Evolutionary conservation across 805 yeast genomes (phyloP), one percentile per base, ranked within the genome.

Genomic region (Alloascoidea africana): DNA sequence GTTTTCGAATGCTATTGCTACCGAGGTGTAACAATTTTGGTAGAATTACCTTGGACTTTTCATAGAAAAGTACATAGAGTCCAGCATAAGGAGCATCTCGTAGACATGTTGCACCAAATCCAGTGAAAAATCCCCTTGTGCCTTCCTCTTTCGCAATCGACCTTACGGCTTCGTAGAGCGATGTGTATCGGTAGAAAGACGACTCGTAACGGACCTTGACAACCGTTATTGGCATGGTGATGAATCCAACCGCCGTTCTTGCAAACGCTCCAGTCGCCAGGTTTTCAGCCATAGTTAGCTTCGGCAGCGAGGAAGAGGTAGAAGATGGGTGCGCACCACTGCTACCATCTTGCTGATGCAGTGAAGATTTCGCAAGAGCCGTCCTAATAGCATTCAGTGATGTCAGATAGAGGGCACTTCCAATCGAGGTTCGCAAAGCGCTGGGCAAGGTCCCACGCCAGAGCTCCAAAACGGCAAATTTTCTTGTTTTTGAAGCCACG

Each of bases 41-140:
- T 4, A 77, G 40, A 3, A 65, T 33, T 5, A 62, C 64, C 51
- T 86, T 86, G 38, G 76, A 65, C 41, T 76, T 66, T 51, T 89
- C 96, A 55, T 89, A 89, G 44, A 86, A 70, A 27, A 86, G 58
- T 18, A 91, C 85, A 50, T 91, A 89, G 3, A 91, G 52, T 0
- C 98, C 98, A 4, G 98, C 96, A 54, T 91, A 83, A 0, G 98
- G 98, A 16, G 95, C 93, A 58, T 91, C 98, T 44, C 98, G 60
- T 8, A 83, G 68, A 42, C 79, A 68, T 0, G 98, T 91, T 2
- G 93, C 94, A 1, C 81, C 74, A 48, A 80, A 81, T 0, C 98
- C 98, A 42, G 73, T 68, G 54, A 86, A 86, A 52, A 89, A 86
- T 13, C 94, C 93, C 15, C 55, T 50, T 0, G 75, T 30, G 0